phyloP scores from a whole-genome alignment of 2,329 filamentous ascomycete genomes.

The Talaromyces albobiverticillius region DNA sequence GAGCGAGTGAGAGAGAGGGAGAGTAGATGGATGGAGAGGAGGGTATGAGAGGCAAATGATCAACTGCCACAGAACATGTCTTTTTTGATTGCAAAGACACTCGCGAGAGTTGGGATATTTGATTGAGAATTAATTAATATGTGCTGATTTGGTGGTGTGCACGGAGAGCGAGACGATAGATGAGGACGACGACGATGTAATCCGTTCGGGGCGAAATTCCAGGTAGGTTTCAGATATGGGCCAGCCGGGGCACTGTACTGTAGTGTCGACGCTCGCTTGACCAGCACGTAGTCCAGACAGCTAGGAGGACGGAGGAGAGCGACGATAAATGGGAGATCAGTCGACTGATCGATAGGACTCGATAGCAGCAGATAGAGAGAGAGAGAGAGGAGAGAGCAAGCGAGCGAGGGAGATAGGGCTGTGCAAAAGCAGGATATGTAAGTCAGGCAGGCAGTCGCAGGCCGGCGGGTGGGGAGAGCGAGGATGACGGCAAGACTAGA shows the following conservation, averaged over 20 bases:
- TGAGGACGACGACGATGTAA: background rate
- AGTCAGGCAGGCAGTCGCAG: background rate
- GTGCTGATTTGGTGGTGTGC: too few species aligned
- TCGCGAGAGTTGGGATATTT: background rate
- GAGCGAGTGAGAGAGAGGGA: background rate
- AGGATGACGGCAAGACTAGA: background rate
- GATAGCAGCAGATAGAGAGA: background rate
- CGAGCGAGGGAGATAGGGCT: background rate
- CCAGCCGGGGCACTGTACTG: background rate
- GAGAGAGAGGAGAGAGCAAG: background rate
- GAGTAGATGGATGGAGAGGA: background rate
- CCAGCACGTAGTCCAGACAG: background rate
- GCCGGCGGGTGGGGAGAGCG: background rate
- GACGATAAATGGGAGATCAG: too few species aligned
- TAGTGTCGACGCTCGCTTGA: too few species aligned
- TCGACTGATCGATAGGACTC: background rate
- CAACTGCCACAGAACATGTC: conserved; percentile 2
- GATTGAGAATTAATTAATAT: too few species aligned
- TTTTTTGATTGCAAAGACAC: background rate
- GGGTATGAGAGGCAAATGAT: background rate
- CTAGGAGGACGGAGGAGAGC: too few species aligned
- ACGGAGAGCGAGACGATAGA: background rate
- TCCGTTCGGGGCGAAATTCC: conserved; percentile 6
- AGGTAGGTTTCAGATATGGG: conserved; percentile 10
- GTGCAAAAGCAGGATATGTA: conserved; percentile 3